phyloP scores from a whole-genome alignment of 1,139 yeast genomes.

The Kurtzmaniella quercitrusa region DNA sequence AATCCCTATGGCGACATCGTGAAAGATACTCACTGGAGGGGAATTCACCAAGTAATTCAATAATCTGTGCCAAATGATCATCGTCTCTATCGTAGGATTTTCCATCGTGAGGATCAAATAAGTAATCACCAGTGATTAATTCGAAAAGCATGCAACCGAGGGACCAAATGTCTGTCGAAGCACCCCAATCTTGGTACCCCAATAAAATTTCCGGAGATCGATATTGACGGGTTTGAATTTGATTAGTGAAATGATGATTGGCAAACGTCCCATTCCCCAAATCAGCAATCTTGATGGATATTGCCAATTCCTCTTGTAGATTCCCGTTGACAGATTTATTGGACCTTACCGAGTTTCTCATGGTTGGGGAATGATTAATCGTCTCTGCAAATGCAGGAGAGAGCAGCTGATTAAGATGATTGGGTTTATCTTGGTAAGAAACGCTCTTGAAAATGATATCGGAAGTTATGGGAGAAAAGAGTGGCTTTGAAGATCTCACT shows the following conservation, averaged over 20 bases:
- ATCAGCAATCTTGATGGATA: constrained; percentile 66
- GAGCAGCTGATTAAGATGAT: neutral
- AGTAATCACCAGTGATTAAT: constrained; percentile 76
- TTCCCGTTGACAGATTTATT: neutral
- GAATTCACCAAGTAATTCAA: constrained; percentile 59
- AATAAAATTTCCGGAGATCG: constrained; percentile 74
- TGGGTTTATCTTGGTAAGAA: constrained; percentile 4
- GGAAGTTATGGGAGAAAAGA: constrained; percentile 18
- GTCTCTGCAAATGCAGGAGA: neutral
- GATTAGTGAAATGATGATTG: constrained; percentile 70
- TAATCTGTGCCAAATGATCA: constrained; percentile 80
- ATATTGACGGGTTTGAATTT: constrained; percentile 83
- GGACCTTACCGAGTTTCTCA: constrained; percentile 1
- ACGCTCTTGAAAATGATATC: constrained; percentile 19
- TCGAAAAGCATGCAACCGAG: constrained; percentile 80
- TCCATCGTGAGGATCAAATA: constrained; percentile 78
- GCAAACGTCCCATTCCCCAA: constrained; percentile 83
- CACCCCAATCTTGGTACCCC: constrained; percentile 74
- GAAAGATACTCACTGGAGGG: constrained; percentile 48
- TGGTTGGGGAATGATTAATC: constrained; percentile 1
- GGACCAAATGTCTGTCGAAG: constrained; percentile 81
- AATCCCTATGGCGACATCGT: constrained; percentile 48
- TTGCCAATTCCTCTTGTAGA: constrained; percentile 3
- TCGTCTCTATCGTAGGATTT: constrained; percentile 65
- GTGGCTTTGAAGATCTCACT: constrained; percentile 27